phyloP scores from a whole-genome alignment of 176 grass and related monocot genomes.

The Ensete ventricosum region DNA sequence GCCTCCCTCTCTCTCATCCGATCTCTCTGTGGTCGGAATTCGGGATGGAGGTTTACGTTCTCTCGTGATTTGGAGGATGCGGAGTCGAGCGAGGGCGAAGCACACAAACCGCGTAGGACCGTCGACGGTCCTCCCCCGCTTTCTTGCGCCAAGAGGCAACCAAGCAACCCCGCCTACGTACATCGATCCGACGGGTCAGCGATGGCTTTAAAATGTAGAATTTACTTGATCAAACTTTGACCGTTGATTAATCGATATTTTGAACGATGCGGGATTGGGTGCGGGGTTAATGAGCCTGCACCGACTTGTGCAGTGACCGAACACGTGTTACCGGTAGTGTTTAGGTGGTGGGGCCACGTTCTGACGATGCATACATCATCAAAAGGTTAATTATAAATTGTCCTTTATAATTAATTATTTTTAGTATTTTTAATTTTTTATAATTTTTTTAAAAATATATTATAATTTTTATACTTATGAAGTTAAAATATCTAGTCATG shows the following conservation, averaged over 20 bases:
- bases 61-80: not conserved
- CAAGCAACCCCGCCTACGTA: no score
- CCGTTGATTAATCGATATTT: not conserved
- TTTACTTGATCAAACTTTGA: not conserved
- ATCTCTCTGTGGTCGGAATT: not conserved
- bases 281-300: not conserved
- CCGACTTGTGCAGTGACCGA: not conserved
- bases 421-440: no score
- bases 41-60: not conserved
- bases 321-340: not conserved
- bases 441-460: no score
- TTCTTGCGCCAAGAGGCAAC: no score
- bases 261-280: not conserved
- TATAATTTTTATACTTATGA: no score
- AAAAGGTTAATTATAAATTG: no score
- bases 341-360: not conserved
- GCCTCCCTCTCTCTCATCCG: not conserved
- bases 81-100: not conserved
- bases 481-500: no score
- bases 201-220: not conserved
- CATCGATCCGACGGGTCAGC: no score
- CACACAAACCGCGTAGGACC: no score
- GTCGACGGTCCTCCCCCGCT: no score
- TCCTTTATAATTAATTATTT: no score
- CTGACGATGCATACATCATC: no score